Base-by-base conservation (phyloP, 208 protist genomes). In the Plasmodiophora brassicae region DNA sequence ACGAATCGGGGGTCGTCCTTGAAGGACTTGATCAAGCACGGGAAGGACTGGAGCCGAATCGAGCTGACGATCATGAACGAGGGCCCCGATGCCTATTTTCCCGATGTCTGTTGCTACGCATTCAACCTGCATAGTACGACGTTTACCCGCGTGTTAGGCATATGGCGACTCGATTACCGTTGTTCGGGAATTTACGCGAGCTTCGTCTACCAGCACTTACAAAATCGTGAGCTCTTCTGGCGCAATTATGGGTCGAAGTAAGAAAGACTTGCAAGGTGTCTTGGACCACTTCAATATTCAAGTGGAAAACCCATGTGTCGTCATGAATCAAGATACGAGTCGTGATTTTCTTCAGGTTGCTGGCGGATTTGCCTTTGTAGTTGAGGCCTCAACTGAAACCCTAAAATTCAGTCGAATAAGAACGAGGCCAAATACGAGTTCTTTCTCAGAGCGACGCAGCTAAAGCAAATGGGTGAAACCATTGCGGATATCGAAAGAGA, bases 271-370 rank as follows among this genome's bases (percentile, higher is more conserved):
- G 5, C 84, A 84, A n/a, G 45, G 25, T n/a, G 41, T 86, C 20
- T n/a, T 86, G 25, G 46, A 86, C 45, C 45, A 78, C n/a, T 86
- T 86, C 84, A 86, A 86, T 86, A 86, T 86, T 84, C 84, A 86
- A 86, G 84, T 78, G 32, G 84, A 53, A n/a, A 86, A 86, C 28
- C 84, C 84, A 54, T 86, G 84, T 54, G 84, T 86, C 1, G 54
- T 86, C 41, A 53, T 86, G 46, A 86, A 86, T n/a, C 84, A 86
- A 86, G 84, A 86, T n/a, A 86, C 84, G 20, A 78, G 28, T 53
- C 32, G 44, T 53, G 84, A 86, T n/a, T 86, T 86, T 78, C n/a
- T 78, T 14, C 41, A 44, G 65, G 65, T 78, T n/a, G n/a, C n/a
- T n/a, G n/a, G n/a, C n/a, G n/a, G n/a, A n/a, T n/a, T n/a, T n/a